phyloP scores from a whole-genome alignment of 306 rosid genomes.

The Senna siamea region DNA sequence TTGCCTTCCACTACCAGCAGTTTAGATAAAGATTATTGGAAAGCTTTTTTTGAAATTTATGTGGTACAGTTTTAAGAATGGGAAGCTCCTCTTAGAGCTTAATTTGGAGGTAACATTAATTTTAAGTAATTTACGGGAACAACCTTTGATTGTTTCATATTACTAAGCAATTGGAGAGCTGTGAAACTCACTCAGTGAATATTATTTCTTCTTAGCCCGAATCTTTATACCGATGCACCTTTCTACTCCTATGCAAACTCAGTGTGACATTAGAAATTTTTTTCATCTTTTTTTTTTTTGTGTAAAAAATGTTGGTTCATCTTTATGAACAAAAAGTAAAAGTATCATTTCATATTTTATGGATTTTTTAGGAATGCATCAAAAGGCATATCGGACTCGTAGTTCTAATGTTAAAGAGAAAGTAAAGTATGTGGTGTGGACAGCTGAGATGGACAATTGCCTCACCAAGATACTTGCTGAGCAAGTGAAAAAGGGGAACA shows the following conservation, averaged over 20 bases:
- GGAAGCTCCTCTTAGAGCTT: neutral
- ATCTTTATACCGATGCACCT: neutral
- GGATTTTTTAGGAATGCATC: slow-evolving; percentile 51
- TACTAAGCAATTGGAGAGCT: slow-evolving; percentile 3
- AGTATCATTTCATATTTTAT: slow-evolving; percentile 16
- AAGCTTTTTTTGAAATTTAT: neutral
- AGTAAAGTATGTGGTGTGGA: slow-evolving; percentile 53
- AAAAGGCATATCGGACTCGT: slow-evolving; percentile 45
- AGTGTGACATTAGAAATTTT: neutral
- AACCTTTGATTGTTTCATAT: neutral
- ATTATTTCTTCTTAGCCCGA: neutral
- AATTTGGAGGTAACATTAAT: neutral
- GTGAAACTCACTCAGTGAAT: slow-evolving; percentile 14
- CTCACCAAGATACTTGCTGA: slow-evolving; percentile 54
- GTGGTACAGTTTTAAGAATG: neutral
- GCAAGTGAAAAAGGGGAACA: slow-evolving; percentile 58
- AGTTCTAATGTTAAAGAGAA: slow-evolving; percentile 55
- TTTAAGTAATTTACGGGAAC: neutral
- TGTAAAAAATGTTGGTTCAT: slow-evolving; percentile 18
- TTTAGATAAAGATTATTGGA: neutral
- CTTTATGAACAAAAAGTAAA: slow-evolving; percentile 25
- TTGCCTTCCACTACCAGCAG: neutral
- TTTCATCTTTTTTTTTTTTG: neutral
- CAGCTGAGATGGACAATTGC: slow-evolving; percentile 60
- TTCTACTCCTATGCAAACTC: neutral